Evolutionary conservation across 441 rosid species (phyloP).

Genomic region (Rhodomyrtus psidioides): DNA sequence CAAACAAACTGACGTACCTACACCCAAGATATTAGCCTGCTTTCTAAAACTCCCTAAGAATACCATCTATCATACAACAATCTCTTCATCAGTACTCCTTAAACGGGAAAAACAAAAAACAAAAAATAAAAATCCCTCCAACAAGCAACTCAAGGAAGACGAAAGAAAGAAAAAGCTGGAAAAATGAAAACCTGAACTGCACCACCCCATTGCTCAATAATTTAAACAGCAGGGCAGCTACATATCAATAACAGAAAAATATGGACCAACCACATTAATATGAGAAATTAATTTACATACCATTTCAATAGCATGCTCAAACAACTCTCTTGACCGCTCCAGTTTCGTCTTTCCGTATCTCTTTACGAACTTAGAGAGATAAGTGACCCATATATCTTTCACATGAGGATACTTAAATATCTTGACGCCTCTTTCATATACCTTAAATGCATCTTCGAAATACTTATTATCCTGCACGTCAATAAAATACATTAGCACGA

Average conservation of each 20-base stretch:
- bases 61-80: background rate
- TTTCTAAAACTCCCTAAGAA: background rate
- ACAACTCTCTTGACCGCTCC: constrained; percentile 89
- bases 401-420: constrained; percentile 95
- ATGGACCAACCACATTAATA: background rate
- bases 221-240: background rate
- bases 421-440: constrained; percentile 93
- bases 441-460: constrained; percentile 97
- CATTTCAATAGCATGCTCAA: constrained; percentile 80
- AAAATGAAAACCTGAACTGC: background rate
- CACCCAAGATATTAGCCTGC: background rate
- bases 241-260: background rate
- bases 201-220: background rate
- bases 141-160: background rate
- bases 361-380: constrained; percentile 78
- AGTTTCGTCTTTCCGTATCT: constrained; percentile 82
- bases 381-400: constrained; percentile 88
- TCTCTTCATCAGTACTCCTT: background rate
- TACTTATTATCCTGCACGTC: constrained; percentile 61
- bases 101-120: background rate
- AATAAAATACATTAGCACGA: background rate
- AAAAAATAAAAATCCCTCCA: background rate
- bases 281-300: constrained; percentile 11
- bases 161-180: background rate
- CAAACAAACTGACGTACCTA: background rate